Evolutionary conservation across 2,329 filamentous ascomycete genomes (phyloP), one percentile per base, ranked within the genome.

Genomic region (Colletotrichum lupini): DNA sequence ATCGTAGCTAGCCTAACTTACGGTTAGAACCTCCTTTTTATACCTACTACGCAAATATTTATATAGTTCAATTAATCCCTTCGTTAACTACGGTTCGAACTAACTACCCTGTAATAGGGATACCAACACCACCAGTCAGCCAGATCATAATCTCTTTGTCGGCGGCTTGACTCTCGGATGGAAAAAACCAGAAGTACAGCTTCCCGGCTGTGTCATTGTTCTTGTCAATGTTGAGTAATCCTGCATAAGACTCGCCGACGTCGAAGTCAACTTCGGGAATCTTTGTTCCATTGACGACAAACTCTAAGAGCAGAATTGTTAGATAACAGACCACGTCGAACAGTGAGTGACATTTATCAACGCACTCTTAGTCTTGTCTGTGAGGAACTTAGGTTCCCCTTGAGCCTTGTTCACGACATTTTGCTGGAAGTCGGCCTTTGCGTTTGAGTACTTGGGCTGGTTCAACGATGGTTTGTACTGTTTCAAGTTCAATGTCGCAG

Each of bases 191-290:
- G 77, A 92, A 93, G 80, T 88, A 93, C 1, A 93, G 80, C 74
- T 91, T 81, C 78, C 90, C 90, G 49, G 87, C 79, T 0, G 83
- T 80, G 19, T 84, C 78, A 49, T 74, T 74, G 16, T 83, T 81
- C 24, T 22, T 30, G 2, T 86, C 87, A 65, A 93, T 89, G 6
- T 91, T 90, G 32, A 93, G 79, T 22, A 89, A 79, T 22, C 91
- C 91, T n/a, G 91, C 88, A 76, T 92, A 92, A 0, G 88, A 90
- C 80, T 93, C 90, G 67, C 89, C 88, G 55, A 94, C 83, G 74
- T 95, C 92, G 74, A 93, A 95, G 30, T 87, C 79, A 0, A 95
- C 90, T 22, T 94, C 91, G 0, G 93, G 93, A 60, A 95, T 88
- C 1, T 81, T 85, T 2, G 85, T 87, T 3, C 92, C 90, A 76